Conservation (phyloP, 352 stramenopile genomes). For the Phytophthora sp. region DNA sequence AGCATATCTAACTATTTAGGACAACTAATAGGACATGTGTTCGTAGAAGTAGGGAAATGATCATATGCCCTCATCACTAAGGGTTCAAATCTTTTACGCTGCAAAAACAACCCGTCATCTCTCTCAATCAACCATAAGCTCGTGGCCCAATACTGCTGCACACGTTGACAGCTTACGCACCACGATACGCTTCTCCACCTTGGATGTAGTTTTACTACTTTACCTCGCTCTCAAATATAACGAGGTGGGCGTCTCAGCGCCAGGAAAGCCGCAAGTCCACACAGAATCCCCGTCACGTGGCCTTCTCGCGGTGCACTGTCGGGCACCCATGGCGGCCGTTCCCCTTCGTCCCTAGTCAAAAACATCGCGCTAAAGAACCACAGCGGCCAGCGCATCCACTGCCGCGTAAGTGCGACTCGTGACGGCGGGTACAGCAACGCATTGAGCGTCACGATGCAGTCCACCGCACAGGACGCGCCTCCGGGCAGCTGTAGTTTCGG, state of each 20-base stretch:
- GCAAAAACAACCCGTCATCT: no score
- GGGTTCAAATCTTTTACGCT: no score
- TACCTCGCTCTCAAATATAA: slow-evolving; percentile 3
- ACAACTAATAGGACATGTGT: no score
- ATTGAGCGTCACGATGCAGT: slow-evolving; percentile 33
- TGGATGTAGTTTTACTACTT: no score
- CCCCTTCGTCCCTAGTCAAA: slow-evolving; percentile 20
- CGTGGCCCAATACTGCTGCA: no score
- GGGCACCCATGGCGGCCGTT: slow-evolving; percentile 1
- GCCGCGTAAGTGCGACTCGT: slow-evolving; percentile 15
- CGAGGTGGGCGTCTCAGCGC: slow-evolving; percentile 9
- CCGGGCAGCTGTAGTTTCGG: slow-evolving; percentile 7
- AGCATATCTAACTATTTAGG: no score
- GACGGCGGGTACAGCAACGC: slow-evolving; percentile 32
- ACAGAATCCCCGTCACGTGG: slow-evolving; percentile 22
- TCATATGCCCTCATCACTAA: no score
- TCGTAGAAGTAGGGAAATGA: no score
- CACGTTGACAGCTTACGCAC: no score
- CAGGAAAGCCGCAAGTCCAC: slow-evolving; percentile 21
- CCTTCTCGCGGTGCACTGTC: slow-evolving; percentile 7
- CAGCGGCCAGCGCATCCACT: slow-evolving; percentile 25
- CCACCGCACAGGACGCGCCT: slow-evolving; percentile 13
- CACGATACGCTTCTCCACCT: no score
- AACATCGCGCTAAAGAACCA: slow-evolving; percentile 26
- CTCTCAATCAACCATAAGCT: no score